These are phyloP conservation scores for Acacia crassicarpa DNA, from an alignment of 306 rosid genomes.

Conservation along the genomic window DNA sequence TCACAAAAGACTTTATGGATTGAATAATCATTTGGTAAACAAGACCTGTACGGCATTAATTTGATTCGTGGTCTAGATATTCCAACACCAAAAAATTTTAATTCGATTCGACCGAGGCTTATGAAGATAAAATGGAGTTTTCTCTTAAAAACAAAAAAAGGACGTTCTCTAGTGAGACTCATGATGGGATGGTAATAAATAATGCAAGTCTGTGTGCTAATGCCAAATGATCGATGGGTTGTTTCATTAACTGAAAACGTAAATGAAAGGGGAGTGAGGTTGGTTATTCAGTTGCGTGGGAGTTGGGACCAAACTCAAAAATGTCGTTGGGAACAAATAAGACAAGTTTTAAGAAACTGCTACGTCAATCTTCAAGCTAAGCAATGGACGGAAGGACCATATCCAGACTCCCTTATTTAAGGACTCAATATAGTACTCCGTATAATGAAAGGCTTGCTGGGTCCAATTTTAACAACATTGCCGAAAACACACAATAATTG, in stretches of 20 bases:
- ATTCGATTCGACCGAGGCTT: no score
- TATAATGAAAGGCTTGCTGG: not conserved
- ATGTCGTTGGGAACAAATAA: not conserved
- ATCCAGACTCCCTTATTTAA: not conserved
- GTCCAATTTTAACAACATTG: not conserved
- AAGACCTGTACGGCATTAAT: not conserved
- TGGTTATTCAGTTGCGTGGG: not conserved
- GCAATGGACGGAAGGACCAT: not conserved
- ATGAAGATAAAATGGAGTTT: no score
- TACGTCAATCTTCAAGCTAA: slow-evolving; percentile 2
- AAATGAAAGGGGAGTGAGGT: not conserved
- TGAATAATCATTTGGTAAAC: not conserved
- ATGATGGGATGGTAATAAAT: not conserved
- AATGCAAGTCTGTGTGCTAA: not conserved
- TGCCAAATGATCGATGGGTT: not conserved
- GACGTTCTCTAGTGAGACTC: no score
- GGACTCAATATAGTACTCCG: not conserved
- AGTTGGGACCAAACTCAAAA: not conserved
- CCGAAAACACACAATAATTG: not conserved
- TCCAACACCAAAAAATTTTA: no score
- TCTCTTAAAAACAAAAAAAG: no score
- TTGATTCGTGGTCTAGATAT: no score
- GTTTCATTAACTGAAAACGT: not conserved
- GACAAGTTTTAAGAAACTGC: slow-evolving; percentile 17
- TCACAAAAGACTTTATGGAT: not conserved